Evolutionary conservation across 2,329 filamentous ascomycete genomes (phyloP).

Genomic region (Sporothrix brunneoviolacea): DNA sequence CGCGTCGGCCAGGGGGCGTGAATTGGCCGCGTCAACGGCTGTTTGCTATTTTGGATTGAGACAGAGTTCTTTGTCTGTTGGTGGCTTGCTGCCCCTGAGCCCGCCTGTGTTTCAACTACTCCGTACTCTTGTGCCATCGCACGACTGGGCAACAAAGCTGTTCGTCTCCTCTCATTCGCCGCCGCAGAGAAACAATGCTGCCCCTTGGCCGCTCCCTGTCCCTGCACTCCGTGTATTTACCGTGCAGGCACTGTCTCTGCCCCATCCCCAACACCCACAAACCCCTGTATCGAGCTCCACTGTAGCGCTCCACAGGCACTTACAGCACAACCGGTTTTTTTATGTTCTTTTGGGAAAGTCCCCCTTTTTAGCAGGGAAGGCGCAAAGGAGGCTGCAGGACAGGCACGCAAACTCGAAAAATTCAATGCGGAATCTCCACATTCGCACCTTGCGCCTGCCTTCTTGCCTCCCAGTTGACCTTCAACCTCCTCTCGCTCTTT

Average conservation of each 20-base stretch:
- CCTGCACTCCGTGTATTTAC: neutral
- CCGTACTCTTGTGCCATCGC: neutral
- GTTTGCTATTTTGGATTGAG: too few species aligned
- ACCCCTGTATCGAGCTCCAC: too few species aligned
- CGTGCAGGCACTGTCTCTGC: neutral
- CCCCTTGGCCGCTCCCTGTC: too few species aligned
- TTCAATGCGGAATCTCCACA: slow-evolving; percentile 1
- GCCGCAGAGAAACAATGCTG: too few species aligned
- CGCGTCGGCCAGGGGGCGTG: neutral
- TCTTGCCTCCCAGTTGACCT: neutral
- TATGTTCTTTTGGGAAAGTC: neutral
- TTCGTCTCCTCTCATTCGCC: too few species aligned
- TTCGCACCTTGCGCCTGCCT: too few species aligned
- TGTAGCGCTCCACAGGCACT: slow-evolving; percentile 5
- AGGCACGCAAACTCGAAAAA: neutral
- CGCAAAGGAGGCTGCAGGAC: neutral
- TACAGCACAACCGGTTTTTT: slow-evolving; percentile 12
- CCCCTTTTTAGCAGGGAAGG: neutral
- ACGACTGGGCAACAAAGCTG: too few species aligned
- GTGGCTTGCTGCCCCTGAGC: neutral
- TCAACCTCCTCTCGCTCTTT: slow-evolving; percentile 5
- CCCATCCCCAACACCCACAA: too few species aligned
- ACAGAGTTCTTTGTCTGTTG: neutral
- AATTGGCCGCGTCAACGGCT: neutral
- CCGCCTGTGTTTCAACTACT: slow-evolving; percentile 1